Base-by-base conservation (phyloP, 2,329 filamentous ascomycete species). In the Fusarium sp. region DNA sequence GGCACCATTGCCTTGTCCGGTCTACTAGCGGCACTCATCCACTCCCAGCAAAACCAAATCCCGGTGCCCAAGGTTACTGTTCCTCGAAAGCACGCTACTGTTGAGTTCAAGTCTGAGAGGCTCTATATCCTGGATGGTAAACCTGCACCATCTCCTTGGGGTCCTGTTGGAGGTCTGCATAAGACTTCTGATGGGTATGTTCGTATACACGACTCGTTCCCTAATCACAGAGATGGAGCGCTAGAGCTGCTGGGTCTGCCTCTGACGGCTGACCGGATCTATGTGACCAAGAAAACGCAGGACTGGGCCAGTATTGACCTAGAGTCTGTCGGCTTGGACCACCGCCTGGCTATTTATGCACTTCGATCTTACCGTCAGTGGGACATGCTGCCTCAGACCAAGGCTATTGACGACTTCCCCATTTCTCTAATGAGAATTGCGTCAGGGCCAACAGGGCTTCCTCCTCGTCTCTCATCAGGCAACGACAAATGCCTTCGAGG, bases 171-270 rank as follows among this genome's bases (percentile, higher is more conserved):
- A 14, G 49, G 39, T 4, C 39, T 52, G 7, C 49, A 52, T 17
- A 44, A 43, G 14, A 52, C 49, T 1, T 52, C 39, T 4, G 49
- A 52, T 20, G 49, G 49, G 2, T 19, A 44, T 7, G 49, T 52
- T 11, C 49, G 39, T 52, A 52, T 52, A 1, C 49, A 52, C 11
- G 49, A 52, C 49, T 52, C 49, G 8, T 52, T 52, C 11, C 39
- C 49, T 2, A 52, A 52, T 4, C 49, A 52, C 13, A 10, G 27
- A 7, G 8, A 52, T 44, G 49, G 49, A 19, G 20, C 49, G 7
- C 13, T 52, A 11, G 39, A 35, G 8, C 19, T 52, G 2, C 7
- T 52, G 13, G 49, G 25, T 8, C 10, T 52, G 8, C 20, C 39
- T 14, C 0, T 8, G 17, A 35, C 39, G 20, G 49, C 39, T 6